phyloP scores from a whole-genome alignment of 2,329 filamentous ascomycete species.

The Tolypocladium tropicale region DNA sequence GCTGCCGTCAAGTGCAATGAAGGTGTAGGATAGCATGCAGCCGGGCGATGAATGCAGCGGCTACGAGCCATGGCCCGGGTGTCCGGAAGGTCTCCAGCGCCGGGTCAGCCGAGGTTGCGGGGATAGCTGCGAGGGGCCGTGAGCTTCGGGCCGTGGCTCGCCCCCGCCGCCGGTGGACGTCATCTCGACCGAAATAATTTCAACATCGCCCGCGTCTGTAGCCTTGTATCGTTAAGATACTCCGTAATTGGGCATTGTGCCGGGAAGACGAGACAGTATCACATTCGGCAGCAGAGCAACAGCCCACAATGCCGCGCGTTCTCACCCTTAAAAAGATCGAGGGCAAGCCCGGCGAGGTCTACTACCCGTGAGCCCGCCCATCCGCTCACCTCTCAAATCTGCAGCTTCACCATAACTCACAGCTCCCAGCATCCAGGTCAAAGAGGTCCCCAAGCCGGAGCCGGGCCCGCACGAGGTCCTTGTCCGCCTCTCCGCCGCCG shows the following conservation, averaged over 20 bases:
- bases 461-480: slow-evolving; percentile 61
- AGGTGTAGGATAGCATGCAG: not conserved
- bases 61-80: not conserved
- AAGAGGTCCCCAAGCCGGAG: slow-evolving; percentile 49
- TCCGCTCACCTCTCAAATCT: not conserved
- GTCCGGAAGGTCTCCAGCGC: not conserved
- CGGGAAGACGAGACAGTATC: too few species aligned
- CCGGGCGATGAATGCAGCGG: not conserved
- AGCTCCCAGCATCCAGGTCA: slow-evolving; percentile 41
- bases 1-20: not conserved
- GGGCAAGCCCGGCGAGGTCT: slow-evolving; percentile 77
- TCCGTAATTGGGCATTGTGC: too few species aligned
- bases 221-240: not conserved
- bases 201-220: not conserved
- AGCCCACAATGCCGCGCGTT: slow-evolving; percentile 36
- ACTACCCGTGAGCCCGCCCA: slow-evolving; percentile 54
- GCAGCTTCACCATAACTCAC: slow-evolving; percentile 3
- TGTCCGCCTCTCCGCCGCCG: slow-evolving; percentile 64
- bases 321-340: slow-evolving; percentile 60
- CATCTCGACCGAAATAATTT: not conserved
- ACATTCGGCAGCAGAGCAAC: too few species aligned
- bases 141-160: not conserved
- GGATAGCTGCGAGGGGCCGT: not conserved
- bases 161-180: not conserved
- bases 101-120: not conserved